phyloP scores from a whole-genome alignment of 208 protist species.

The Trichomonas tenax region DNA sequence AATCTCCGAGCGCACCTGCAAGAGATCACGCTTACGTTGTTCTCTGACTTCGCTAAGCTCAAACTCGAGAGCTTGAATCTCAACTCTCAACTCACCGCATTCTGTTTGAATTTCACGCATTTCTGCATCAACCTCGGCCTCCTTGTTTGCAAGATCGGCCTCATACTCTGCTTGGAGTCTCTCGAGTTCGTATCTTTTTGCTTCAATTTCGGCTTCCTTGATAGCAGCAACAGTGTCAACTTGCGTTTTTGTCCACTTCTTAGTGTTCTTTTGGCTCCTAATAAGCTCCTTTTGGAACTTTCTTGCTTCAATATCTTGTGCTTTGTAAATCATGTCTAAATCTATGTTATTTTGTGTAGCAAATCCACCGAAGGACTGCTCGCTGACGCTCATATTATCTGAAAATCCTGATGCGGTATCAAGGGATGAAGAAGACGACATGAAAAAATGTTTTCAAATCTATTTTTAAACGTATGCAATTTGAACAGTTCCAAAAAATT shows the following conservation, averaged over 20 bases:
- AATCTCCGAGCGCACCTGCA: background rate
- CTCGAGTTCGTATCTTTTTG: background rate
- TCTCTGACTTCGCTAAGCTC: background rate
- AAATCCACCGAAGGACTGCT: background rate
- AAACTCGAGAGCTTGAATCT: background rate
- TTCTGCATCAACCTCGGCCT: background rate
- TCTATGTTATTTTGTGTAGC: background rate
- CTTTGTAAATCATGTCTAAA: background rate
- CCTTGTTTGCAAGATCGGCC: background rate
- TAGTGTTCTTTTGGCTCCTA: background rate
- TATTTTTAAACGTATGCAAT: background rate
- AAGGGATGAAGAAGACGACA: background rate
- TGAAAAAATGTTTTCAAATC: background rate
- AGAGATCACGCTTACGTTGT: background rate
- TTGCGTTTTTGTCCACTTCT: slow-evolving; percentile 18
- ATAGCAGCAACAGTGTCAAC: background rate
- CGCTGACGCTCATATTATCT: background rate
- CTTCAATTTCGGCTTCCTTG: background rate
- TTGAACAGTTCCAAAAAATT: too few species aligned
- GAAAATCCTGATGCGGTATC: background rate
- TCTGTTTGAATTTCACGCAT: background rate
- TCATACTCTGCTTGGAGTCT: background rate
- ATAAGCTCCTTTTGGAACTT: background rate
- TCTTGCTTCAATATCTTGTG: background rate
- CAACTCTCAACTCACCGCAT: background rate